Base-by-base conservation (phyloP, 2,329 filamentous ascomycete species). In the Beauveria scarabaeidicola region DNA sequence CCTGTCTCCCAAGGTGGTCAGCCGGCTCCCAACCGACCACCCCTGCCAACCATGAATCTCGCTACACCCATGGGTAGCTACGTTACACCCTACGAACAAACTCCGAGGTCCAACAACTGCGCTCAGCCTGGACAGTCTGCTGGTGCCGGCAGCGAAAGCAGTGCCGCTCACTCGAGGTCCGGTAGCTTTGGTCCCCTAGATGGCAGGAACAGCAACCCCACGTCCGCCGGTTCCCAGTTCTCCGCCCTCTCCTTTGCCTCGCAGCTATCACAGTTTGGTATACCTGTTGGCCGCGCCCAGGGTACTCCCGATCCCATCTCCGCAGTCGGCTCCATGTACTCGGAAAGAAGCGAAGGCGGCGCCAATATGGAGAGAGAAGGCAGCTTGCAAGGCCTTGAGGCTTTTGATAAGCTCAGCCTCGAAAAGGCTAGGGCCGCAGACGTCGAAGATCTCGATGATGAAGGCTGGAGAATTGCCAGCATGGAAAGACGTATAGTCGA, bases 381-480 rank as follows among this genome's bases (percentile, higher is more conserved):
- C 65, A 95, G 90, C 69, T 81, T 89, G 73, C 89, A 90, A 67
- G 87, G 87, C 4, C 77, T 94, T 3, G 81, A 92, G 62, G 86
- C 84, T 3, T 85, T 97, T 61, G 91, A 95, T 64, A 87, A 92
- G 72, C 74, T 96, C 67, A 89, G 84, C 53, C 72, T 94, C 50
- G 91, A 96, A 65, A 91, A 88, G 73, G 91, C 91, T 40, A 82
- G 90, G 64, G 89, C 87, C 25, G 76, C 93, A 43, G 94, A 99
- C 72, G 93, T 96, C 4, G 93, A 97, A 67, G 93, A 97, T 66
- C 76, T 99, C 52, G 93, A 97, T 69, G 92, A 97, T 68, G 90
- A 96, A 63, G 91, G 91, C 21, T 99, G 94, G 94, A 86, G 89
- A 70, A 92, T 95, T 55, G 94, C 93, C 11, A 96, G 91, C 69